Evolutionary conservation across 2,329 filamentous ascomycete species (phyloP).

Genomic region (Thelonectria rubi): DNA sequence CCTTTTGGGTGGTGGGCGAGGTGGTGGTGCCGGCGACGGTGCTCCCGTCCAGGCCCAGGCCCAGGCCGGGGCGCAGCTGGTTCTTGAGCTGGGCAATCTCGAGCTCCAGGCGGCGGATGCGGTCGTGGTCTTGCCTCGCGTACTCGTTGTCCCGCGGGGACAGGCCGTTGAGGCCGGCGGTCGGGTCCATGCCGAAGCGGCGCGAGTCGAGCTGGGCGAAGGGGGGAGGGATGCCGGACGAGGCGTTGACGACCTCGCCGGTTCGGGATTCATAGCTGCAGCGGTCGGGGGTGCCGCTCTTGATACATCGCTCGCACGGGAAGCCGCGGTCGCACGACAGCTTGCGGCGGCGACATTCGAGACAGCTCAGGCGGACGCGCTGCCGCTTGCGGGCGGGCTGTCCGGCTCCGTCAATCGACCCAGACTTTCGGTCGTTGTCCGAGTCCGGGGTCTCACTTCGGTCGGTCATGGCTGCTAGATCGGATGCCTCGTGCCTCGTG

Average conservation of each 20-base stretch:
- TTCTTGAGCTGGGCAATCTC: constrained; percentile 66
- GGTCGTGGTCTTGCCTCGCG: constrained; percentile 61
- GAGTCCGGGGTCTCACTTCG: constrained; percentile 53
- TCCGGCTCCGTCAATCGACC: constrained; percentile 43
- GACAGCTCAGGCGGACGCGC: constrained; percentile 66
- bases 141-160: constrained; percentile 49
- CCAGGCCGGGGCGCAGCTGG: constrained; percentile 57
- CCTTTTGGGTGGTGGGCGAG: constrained; percentile 58
- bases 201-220: constrained; percentile 53
- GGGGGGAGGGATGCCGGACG: constrained; percentile 55
- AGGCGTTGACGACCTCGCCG: constrained; percentile 59
- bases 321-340: constrained; percentile 69
- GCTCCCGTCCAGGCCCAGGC: constrained; percentile 61
- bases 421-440: constrained; percentile 44
- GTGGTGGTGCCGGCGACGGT: constrained; percentile 56
- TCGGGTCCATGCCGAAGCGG: constrained; percentile 47
- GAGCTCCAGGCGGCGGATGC: constrained; percentile 67
- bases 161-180: constrained; percentile 43
- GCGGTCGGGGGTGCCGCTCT: constrained; percentile 67
- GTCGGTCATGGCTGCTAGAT: constrained; percentile 42
- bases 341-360: constrained; percentile 69
- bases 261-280: constrained; percentile 68
- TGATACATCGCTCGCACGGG: constrained; percentile 69
- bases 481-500: constrained; percentile 17
- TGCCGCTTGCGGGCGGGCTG: constrained; percentile 64